These are phyloP conservation scores for Lanzia echinophila DNA, from an alignment of 2,329 filamentous ascomycete genomes.

Conservation along the genomic window DNA sequence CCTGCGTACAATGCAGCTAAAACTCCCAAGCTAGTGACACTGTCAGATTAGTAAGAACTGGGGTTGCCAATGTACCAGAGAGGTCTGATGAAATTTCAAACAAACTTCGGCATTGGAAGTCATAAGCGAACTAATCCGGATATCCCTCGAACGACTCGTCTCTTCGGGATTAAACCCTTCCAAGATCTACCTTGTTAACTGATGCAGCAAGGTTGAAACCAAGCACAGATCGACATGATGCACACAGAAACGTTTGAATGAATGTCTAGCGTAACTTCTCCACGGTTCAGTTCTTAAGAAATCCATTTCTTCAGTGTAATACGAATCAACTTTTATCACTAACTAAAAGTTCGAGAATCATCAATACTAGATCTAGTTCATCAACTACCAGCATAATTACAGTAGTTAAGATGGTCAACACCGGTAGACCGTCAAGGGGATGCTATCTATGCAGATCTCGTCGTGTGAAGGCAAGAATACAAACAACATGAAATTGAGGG, in stretches of 20 bases:
- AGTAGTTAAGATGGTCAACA: conserved; percentile 5
- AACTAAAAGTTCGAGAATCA: background rate
- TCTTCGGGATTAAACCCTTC: background rate
- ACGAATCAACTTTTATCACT: background rate
- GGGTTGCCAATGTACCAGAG: background rate
- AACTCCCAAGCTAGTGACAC: background rate
- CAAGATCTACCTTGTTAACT: background rate
- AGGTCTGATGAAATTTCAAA: background rate
- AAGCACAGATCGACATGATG: background rate
- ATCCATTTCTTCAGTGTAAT: background rate
- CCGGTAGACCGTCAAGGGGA: conserved; percentile 11
- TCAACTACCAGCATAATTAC: background rate
- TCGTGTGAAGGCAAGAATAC: conserved; percentile 13
- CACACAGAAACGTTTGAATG: background rate
- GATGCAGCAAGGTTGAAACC: background rate
- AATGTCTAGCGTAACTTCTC: background rate
- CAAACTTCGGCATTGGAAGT: background rate
- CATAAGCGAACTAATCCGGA: background rate
- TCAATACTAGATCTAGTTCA: background rate
- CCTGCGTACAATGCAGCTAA: background rate
- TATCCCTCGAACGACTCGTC: background rate
- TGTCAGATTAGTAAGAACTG: background rate
- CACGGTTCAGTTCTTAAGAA: background rate
- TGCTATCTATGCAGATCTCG: conserved; percentile 14
- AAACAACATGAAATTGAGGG: background rate